phyloP scores from a whole-genome alignment of 2,329 filamentous ascomycete genomes.

The Neopestalotiopsis sp. region DNA sequence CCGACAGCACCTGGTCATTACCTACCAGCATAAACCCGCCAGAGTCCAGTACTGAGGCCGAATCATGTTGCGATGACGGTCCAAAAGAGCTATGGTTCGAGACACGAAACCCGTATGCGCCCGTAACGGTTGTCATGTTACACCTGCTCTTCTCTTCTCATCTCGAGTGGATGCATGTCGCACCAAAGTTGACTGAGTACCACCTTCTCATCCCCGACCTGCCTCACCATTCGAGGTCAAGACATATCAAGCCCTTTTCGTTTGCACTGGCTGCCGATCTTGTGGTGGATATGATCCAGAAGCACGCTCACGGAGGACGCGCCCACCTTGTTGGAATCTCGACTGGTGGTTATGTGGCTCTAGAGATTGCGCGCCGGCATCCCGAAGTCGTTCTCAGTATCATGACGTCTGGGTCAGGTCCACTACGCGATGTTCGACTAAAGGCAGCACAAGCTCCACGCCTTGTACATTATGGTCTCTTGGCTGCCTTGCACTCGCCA shows the following conservation, averaged over 20 bases:
- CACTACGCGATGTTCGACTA: conserved; percentile 7
- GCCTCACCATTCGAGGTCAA: conserved; percentile 44
- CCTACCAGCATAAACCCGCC: neutral
- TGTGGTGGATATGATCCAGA: conserved; percentile 42
- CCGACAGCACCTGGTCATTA: conserved; percentile 10
- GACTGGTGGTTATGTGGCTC: conserved; percentile 43
- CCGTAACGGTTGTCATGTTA: conserved; percentile 37
- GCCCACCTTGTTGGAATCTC: conserved; percentile 49
- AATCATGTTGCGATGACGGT: neutral
- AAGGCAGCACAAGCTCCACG: conserved; percentile 23
- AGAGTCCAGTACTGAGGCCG: conserved; percentile 8
- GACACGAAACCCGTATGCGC: conserved; percentile 32
- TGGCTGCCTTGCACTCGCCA: conserved; percentile 33
- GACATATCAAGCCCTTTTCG: conserved; percentile 37
- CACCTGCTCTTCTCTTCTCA: conserved; percentile 40
- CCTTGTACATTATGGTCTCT: conserved; percentile 33
- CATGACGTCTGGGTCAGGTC: conserved; percentile 27
- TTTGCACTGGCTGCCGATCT: conserved; percentile 37
- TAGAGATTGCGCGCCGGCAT: conserved; percentile 39
- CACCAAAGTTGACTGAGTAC: conserved; percentile 41
- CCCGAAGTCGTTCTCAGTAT: conserved; percentile 41
- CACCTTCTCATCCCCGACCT: conserved; percentile 47
- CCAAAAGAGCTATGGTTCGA: conserved; percentile 13
- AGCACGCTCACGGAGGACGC: conserved; percentile 39
- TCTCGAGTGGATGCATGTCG: conserved; percentile 41